Base-by-base conservation (phyloP, 345 rosid genomes). In the Eucalyptus lansdowneana region DNA sequence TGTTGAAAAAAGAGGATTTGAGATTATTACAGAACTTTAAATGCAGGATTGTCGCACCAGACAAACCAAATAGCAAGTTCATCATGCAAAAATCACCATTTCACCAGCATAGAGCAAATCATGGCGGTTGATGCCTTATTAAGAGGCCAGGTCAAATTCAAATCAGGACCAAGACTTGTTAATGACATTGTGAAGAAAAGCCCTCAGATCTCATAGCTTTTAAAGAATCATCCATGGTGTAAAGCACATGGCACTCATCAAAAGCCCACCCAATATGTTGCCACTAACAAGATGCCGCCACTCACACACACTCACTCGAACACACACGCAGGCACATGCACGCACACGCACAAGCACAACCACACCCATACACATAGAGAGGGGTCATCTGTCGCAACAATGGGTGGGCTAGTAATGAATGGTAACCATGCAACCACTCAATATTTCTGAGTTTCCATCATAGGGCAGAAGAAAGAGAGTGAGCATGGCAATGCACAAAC, bases 171-270 rank as follows among this genome's bases (percentile, higher is more conserved):
- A 17, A 44, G 13, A 62, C 21, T 49, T 29, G 27, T 2, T 37
- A 29, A 86, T 86, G 56, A 45, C 12, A 49, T 27, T 86, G 53
- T 47, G 83, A 34, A 29, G 37, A 86, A 89, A 89, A 14, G 87
- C 90, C 88, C 90, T 89, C 90, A 89, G 88, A 89, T 89, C 90
- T 89, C 90, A 89, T 89, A 89, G 88, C 86, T 89, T 89, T 50
- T 51, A 53, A 86, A 51, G 11, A 65, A 65, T 89, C 90, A 89
- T 65, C n/a, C 49, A 72, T 80, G 90, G 47, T 69, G 22, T 50
- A 65, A 53, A 42, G 69, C 67, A 49, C 15, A 42, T 9, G 54
- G 72, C 24, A 65, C 47, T 42, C 86, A 87, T 80, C 87, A 53
- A 53, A 69, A 89, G 50, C 90, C 88, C 89, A 31, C n/a, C 60